Base-by-base conservation (phyloP, 345 rosid genomes). In the Gynandropsis gynandra region DNA sequence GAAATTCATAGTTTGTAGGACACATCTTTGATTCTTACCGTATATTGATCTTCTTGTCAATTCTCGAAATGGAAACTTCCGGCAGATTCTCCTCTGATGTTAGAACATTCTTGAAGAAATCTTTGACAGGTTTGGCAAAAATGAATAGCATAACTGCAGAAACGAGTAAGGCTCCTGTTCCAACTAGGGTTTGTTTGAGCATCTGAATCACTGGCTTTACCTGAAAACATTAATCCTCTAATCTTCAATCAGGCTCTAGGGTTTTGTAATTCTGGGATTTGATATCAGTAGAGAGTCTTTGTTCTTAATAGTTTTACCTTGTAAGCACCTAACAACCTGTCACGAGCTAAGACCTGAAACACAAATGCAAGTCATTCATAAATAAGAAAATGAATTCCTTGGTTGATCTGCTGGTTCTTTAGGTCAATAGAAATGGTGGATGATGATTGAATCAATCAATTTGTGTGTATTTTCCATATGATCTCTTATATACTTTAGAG, bases 171-270 rank as follows among this genome's bases (percentile, higher is more conserved):
- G 72, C 92, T 34, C 96, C 98, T 27, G 85, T 82, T 47, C 95
- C 92, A 0, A 82, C 79, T 38, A 90, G 77, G 13, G 95, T 90
- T 68, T 82, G 92, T 68, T 90, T 84, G 61, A 90, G 73, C 86
- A 84, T 61, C 52, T 84, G 80, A 65, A 90, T 67, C 35, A 90
- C 95, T 45, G 98, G 98, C 63, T 87, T 84, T 47, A 90, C 98
- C 98, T 90, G 59, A 44, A 61, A 18, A 7, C 21, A 34, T 34
- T 31, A 4, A 5, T 11, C 4, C 11, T 9, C 43, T 17, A 4
- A 17, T 18, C n/a, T n/a, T n/a, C n/a, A n/a, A n/a, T n/a, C n/a
- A n/a, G 29, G 29, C 29, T 24, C 29, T 2, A 24, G 29, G n/a
- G 29, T 24, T 5, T 24, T 24, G 29, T 24, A 24, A n/a, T n/a